These are phyloP conservation scores for Dacryopinax primogenitus DNA, from an alignment of 768 basidiomycete genomes.

Conservation along the genomic window DNA sequence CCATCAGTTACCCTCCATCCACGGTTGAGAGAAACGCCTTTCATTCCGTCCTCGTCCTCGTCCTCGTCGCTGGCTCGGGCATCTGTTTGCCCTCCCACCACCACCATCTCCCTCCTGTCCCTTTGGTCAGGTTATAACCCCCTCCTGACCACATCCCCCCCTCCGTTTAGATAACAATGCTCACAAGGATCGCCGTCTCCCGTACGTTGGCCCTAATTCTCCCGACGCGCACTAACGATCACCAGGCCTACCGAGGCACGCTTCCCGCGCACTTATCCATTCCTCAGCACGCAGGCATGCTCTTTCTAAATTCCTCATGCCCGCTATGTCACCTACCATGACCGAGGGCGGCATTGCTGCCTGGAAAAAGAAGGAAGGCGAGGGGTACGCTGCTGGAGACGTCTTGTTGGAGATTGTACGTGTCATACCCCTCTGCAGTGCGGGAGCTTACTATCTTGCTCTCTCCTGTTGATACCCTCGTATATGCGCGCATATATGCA, in stretches of 20 bases:
- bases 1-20: too few species aligned
- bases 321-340: slow-evolving; percentile 99
- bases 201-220: neutral
- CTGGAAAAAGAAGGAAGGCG: slow-evolving; percentile 97
- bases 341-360: slow-evolving; percentile 95
- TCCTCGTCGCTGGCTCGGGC: too few species aligned
- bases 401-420: slow-evolving; percentile 90
- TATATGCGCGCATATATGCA: neutral
- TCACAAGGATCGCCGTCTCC: slow-evolving; percentile 22
- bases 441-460: neutral
- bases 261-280: slow-evolving; percentile 37
- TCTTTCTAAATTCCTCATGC: slow-evolving; percentile 83
- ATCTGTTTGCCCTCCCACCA: too few species aligned
- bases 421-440: too few species aligned
- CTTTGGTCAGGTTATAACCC: neutral
- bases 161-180: slow-evolving; percentile 15
- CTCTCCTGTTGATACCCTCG: neutral
- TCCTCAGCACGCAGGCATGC: slow-evolving; percentile 64
- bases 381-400: slow-evolving; percentile 76
- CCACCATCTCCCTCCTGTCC: neutral
- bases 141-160: slow-evolving; percentile 4
- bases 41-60: too few species aligned
- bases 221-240: neutral
- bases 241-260: neutral
- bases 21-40: too few species aligned